These are phyloP conservation scores for Schwanniomyces occidentalis DNA, from an alignment of 805 yeast genomes.

Conservation along the genomic window DNA sequence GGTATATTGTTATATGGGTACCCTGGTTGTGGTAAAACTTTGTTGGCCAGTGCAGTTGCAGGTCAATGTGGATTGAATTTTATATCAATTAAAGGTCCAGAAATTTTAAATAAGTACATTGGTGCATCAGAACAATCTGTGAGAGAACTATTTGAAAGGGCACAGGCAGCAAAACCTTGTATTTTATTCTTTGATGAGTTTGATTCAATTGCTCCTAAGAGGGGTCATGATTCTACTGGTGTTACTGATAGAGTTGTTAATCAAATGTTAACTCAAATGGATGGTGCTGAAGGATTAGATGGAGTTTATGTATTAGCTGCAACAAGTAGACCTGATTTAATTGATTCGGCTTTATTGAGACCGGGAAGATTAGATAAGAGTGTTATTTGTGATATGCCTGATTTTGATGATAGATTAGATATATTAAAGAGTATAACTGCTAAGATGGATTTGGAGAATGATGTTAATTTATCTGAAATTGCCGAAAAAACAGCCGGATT, in stretches of 20 bases:
- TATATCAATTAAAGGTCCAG: conserved; percentile 94
- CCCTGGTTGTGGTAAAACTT: conserved; percentile 97
- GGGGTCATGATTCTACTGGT: conserved; percentile 98
- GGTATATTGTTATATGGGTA: conserved; percentile 91
- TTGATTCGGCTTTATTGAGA: conserved; percentile 90
- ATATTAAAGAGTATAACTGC: conserved; percentile 60
- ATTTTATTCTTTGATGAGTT: conserved; percentile 92
- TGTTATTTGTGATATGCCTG: conserved; percentile 87
- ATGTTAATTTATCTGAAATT: conserved; percentile 52
- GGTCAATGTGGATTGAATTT: conserved; percentile 92
- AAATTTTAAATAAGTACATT: conserved; percentile 88
- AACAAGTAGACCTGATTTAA: conserved; percentile 91
- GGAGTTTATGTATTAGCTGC: conserved; percentile 97
- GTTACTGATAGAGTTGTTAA: conserved; percentile 97
- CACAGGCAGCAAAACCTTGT: conserved; percentile 93
- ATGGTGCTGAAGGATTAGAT: conserved; percentile 97
- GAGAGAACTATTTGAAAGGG: conserved; percentile 89
- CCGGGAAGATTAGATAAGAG: conserved; percentile 96
- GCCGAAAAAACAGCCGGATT: conserved; percentile 70
- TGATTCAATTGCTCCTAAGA: conserved; percentile 95
- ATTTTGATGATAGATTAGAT: conserved; percentile 65
- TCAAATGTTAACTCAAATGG: conserved; percentile 97
- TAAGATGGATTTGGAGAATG: conserved; percentile 57
- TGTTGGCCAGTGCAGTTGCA: conserved; percentile 90
- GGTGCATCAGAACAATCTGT: conserved; percentile 97